phyloP scores from a whole-genome alignment of 352 stramenopile genomes.

The Elongisporangium anandrum region DNA sequence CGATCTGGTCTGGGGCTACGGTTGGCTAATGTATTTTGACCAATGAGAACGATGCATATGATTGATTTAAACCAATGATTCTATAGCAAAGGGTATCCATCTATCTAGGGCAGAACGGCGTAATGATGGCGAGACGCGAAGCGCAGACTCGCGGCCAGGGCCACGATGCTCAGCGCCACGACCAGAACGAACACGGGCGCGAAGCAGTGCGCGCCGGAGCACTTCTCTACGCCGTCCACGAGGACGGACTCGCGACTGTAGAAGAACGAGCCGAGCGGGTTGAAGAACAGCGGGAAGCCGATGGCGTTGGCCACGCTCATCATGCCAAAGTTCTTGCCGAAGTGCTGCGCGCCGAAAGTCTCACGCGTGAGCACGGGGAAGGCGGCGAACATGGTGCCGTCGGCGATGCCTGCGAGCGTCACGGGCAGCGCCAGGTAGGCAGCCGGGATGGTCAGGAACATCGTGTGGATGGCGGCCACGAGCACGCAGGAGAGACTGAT shows the following conservation, averaged over 20 bases:
- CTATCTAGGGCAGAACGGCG: constrained; percentile 4
- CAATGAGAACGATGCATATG: background rate
- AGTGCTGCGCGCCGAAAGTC: constrained; percentile 61
- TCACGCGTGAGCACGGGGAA: constrained; percentile 70
- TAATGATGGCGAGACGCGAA: constrained; percentile 38
- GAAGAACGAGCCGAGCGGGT: constrained; percentile 54
- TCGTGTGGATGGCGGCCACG: constrained; percentile 43
- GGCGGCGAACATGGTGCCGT: constrained; percentile 69
- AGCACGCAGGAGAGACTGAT: constrained; percentile 50
- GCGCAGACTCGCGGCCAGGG: constrained; percentile 45
- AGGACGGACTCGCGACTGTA: constrained; percentile 34
- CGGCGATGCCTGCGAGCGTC: constrained; percentile 48
- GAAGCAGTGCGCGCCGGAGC: constrained; percentile 56
- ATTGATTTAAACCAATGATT: background rate
- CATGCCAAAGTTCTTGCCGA: constrained; percentile 77
- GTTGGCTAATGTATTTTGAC: background rate
- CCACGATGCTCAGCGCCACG: constrained; percentile 39
- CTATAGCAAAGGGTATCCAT: background rate
- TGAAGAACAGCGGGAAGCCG: constrained; percentile 72
- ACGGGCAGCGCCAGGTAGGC: constrained; percentile 46
- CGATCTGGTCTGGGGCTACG: background rate
- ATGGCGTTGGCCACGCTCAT: constrained; percentile 71
- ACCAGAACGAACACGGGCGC: constrained; percentile 58
- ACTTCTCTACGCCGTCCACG: constrained; percentile 43
- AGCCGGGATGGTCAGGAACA: constrained; percentile 51